Evolutionary conservation across 176 grass and related monocot genomes (phyloP).

Genomic region (Guadua angustifolia): DNA sequence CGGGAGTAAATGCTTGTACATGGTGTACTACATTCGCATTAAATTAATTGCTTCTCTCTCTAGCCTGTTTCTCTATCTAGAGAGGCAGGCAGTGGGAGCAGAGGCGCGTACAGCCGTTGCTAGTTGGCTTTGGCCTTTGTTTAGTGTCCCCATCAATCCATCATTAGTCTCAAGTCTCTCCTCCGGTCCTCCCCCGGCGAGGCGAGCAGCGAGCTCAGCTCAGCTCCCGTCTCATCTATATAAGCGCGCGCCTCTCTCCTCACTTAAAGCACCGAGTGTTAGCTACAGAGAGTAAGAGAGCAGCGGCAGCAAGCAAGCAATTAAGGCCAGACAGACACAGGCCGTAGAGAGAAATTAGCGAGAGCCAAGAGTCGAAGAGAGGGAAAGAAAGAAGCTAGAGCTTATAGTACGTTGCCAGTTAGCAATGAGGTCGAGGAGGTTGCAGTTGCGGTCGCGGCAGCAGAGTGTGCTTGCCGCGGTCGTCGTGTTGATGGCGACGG

Average conservation of each 20-base stretch:
- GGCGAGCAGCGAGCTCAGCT: conserved; percentile 1
- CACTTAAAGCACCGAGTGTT: conserved; percentile 52
- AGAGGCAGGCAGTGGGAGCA: neutral
- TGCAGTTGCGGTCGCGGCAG: neutral
- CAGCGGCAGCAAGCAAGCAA: conserved; percentile 1
- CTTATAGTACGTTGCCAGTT: neutral
- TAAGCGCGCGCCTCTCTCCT: conserved; percentile 47
- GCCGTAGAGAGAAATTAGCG: neutral
- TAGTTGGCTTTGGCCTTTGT: conserved; percentile 13
- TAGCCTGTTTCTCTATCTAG: no score
- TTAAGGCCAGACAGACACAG: conserved; percentile 32
- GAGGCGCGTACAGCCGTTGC: neutral
- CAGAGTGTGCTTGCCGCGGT: neutral
- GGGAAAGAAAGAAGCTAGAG: neutral
- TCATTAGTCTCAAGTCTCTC: neutral
- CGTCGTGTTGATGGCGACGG: neutral
- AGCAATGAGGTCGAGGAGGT: conserved; percentile 37
- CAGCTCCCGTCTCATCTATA: conserved; percentile 39
- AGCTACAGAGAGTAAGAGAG: neutral
- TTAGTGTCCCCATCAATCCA: conserved; percentile 39
- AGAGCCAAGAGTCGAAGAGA: neutral
- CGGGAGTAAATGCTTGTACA: neutral
- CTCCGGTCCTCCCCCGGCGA: neutral
- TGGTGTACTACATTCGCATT: neutral
- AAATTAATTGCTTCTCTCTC: neutral